Evolutionary conservation across 768 basidiomycete species (phyloP).

Genomic region (Cyclocybe cylindracea): DNA sequence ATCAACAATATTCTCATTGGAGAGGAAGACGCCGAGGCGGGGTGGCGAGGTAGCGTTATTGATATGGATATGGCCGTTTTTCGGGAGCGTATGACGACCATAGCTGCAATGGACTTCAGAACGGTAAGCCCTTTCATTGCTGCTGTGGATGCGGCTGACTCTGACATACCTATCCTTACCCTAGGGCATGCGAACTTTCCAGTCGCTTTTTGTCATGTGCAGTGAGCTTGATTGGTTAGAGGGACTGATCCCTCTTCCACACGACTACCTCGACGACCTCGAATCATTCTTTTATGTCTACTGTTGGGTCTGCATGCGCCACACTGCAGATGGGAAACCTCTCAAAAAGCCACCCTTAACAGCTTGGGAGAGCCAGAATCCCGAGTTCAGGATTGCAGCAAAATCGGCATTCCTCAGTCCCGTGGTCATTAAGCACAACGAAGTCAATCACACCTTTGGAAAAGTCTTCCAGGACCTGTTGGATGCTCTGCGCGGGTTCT

Average conservation of each 20-base stretch:
- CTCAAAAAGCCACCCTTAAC: too few relatives aligned
- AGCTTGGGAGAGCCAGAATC: too few relatives aligned
- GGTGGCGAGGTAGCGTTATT: slow-evolving; percentile 10
- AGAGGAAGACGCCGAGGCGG: background rate
- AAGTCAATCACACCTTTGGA: too few relatives aligned
- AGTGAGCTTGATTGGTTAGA: background rate
- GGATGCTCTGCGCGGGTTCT: too few relatives aligned
- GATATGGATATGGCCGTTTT: slow-evolving; percentile 9
- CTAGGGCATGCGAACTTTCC: slow-evolving; percentile 12
- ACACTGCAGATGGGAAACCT: background rate
- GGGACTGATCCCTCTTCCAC: background rate
- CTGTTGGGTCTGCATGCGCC: slow-evolving; percentile 6
- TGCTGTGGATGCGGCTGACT: background rate
- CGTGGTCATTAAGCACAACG: too few relatives aligned
- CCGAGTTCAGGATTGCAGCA: too few relatives aligned
- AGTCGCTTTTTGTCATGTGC: slow-evolving; percentile 6
- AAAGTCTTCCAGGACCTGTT: too few relatives aligned
- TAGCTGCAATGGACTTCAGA: background rate
- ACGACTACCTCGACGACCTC: slow-evolving; percentile 12
- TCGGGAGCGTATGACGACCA: background rate
- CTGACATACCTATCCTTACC: background rate
- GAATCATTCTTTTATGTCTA: slow-evolving; percentile 14
- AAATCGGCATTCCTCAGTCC: too few relatives aligned
- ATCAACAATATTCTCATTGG: slow-evolving; percentile 18
- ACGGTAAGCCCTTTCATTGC: background rate